Evolutionary conservation across 1,284 basidiomycete species (phyloP).

Genomic region (Ceratobasidium papillatum): DNA sequence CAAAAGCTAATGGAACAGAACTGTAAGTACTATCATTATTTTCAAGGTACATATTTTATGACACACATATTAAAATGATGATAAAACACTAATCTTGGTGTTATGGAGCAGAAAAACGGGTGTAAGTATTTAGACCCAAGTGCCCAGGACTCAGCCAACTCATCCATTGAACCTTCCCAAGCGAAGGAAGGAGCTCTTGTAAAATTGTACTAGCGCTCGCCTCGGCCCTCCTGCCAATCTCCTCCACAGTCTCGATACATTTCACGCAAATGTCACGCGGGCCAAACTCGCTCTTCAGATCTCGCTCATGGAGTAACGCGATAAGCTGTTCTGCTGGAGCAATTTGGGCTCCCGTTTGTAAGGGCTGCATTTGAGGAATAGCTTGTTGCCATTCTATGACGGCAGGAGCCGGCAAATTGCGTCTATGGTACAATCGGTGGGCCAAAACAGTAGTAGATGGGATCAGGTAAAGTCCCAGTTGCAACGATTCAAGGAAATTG

Average conservation of each 20-base stretch:
- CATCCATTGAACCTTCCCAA: constrained; percentile 24
- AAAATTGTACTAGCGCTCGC: background rate
- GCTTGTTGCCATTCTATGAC: constrained; percentile 14
- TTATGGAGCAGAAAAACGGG: background rate
- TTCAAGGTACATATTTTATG: no score
- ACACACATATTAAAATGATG: no score
- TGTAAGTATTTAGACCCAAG: constrained; percentile 6
- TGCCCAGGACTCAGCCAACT: constrained; percentile 18
- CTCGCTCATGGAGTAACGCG: constrained; percentile 19
- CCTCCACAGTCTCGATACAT: constrained; percentile 4
- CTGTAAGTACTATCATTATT: no score
- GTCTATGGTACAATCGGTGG: constrained; percentile 20
- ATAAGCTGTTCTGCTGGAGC: constrained; percentile 15
- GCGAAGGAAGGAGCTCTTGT: background rate
- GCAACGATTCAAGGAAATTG: constrained; percentile 6
- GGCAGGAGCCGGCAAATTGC: background rate
- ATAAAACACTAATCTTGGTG: no score
- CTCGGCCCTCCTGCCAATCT: background rate
- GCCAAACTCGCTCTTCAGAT: constrained; percentile 4
- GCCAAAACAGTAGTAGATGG: constrained; percentile 23
- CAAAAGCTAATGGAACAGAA: no score
- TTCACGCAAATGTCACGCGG: background rate
- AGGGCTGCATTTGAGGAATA: background rate
- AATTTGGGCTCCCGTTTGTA: background rate
- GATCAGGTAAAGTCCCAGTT: constrained; percentile 20